Evolutionary conservation across 2,329 filamentous ascomycete species (phyloP).

Genomic region (Coniella lustricola): DNA sequence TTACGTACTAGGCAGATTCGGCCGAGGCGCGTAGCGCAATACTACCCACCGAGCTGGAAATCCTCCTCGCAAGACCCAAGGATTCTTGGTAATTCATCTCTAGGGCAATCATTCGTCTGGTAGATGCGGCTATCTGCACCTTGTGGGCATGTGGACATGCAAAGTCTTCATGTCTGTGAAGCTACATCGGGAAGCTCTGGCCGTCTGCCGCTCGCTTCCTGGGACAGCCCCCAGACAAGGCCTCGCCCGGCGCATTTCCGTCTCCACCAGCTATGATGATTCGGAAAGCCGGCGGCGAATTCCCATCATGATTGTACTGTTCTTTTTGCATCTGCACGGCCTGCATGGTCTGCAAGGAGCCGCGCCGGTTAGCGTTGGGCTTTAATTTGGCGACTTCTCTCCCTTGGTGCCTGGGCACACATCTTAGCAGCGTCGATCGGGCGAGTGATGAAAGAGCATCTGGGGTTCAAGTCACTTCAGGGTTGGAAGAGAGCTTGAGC

Average conservation of each 20-base stretch:
- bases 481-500: no score
- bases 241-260: not conserved
- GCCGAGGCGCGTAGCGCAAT: no score
- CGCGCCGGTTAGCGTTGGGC: no score
- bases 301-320: not conserved
- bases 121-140: not conserved
- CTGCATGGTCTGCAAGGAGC: no score
- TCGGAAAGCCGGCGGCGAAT: not conserved
- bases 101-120: not conserved
- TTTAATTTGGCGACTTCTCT: no score
- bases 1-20: no score
- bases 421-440: no score
- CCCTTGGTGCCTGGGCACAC: no score
- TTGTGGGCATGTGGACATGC: conserved; percentile 9
- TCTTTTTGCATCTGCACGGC: no score
- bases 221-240: not conserved
- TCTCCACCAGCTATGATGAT: not conserved
- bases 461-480: no score
- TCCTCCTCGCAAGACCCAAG: not conserved
- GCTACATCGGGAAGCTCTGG: conserved; percentile 6
- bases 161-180: conserved; percentile 1
- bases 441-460: no score
- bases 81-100: no score
- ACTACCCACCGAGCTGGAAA: not conserved
- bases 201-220: conserved; percentile 1